A percentile compares a stretch with the other conserved stretches of the same genome.
Conservation (phyloP, 192 early-diverging fungal species). For the Coemansia asiatica region DNA sequence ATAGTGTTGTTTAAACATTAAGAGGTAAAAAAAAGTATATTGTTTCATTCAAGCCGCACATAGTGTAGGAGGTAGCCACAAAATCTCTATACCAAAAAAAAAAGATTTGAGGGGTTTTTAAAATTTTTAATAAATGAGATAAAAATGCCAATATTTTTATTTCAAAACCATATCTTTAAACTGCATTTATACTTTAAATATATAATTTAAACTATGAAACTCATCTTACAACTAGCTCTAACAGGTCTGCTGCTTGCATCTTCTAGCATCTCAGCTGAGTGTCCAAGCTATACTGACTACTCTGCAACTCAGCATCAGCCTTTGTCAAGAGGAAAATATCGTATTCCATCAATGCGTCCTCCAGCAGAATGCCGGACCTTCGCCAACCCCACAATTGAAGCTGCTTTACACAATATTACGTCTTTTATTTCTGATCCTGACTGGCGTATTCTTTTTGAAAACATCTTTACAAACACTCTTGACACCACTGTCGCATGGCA, state of each 20-base stretch:
- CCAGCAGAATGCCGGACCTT: constrained; percentile 55
- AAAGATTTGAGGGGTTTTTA: background rate
- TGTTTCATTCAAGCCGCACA: background rate
- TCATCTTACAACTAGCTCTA: background rate
- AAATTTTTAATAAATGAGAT: background rate
- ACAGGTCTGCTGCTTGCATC: background rate
- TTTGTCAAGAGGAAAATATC: constrained; percentile 18
- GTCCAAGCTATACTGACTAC: constrained; percentile 48
- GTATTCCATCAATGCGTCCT: constrained; percentile 51
- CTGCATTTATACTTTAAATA: background rate
- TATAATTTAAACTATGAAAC: constrained; percentile 3
- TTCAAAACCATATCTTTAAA: background rate
- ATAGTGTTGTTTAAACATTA: background rate
- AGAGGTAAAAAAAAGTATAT: background rate
- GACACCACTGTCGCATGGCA: constrained; percentile 70
- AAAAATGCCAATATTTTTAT: background rate
- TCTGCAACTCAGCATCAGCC: constrained; percentile 26
- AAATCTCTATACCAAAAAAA: background rate
- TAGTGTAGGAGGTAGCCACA: background rate
- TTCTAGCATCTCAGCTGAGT: constrained; percentile 5
- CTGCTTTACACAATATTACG: constrained; percentile 33
- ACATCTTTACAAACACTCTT: constrained; percentile 68
- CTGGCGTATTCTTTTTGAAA: constrained; percentile 58
- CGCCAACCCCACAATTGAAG: constrained; percentile 51
- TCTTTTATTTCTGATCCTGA: constrained; percentile 55